These are phyloP conservation scores for Microcyclospora pomicola DNA, from an alignment of 2,329 filamentous ascomycete genomes.

Conservation along the genomic window DNA sequence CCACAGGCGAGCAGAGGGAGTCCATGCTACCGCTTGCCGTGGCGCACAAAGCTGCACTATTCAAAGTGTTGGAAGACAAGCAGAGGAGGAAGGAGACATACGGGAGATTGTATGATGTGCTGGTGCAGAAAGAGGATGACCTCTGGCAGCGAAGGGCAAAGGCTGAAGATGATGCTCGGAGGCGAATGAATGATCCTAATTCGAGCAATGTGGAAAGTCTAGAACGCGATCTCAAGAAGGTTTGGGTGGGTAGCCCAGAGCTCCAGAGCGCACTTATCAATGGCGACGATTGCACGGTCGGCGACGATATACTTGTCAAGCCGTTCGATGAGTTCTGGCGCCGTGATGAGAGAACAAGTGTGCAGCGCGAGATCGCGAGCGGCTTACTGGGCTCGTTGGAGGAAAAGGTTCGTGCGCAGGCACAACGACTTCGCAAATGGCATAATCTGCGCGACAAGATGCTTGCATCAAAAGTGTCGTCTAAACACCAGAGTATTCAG, in stretches of 20 bases:
- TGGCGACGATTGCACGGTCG: conserved; percentile 45
- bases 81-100: conserved; percentile 46
- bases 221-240: conserved; percentile 49
- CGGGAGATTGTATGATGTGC: conserved; percentile 46
- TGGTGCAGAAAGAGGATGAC: conserved; percentile 26
- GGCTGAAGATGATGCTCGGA: conserved; percentile 7
- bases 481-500: background rate
- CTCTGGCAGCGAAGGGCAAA: conserved; percentile 39
- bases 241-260: conserved; percentile 64
- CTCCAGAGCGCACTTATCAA: conserved; percentile 61
- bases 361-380: conserved; percentile 37
- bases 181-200: background rate
- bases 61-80: conserved; percentile 45
- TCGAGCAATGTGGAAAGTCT: conserved; percentile 26
- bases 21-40: conserved; percentile 52
- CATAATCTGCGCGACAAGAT: conserved; percentile 44
- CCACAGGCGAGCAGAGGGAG: conserved; percentile 21
- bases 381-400: conserved; percentile 57
- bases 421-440: conserved; percentile 58
- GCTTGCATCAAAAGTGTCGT: conserved; percentile 7
- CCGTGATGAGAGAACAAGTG: conserved; percentile 36
- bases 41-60: conserved; percentile 56
- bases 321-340: conserved; percentile 64
- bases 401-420: conserved; percentile 50
- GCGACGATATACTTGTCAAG: conserved; percentile 46